A percentile compares a stretch with the other conserved stretches of the same genome.
These are phyloP conservation scores for Pyrenula aspistea DNA, from an alignment of 495 filamentous ascomycete genomes.

Conservation along the genomic window DNA sequence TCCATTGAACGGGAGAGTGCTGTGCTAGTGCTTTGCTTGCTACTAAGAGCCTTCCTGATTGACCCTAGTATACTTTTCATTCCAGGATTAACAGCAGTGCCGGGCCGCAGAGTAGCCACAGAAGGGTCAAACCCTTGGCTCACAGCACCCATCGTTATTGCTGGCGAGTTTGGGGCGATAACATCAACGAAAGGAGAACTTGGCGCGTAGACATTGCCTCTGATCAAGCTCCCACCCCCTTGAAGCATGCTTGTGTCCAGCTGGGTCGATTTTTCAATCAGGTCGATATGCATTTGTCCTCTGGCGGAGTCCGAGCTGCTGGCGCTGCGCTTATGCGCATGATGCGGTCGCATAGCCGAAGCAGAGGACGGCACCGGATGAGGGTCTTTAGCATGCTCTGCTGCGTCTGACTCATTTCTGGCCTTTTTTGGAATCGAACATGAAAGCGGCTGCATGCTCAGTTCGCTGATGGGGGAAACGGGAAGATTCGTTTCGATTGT, in stretches of 20 bases:
- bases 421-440: constrained; percentile 70
- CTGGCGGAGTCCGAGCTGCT: constrained; percentile 82
- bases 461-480: constrained; percentile 37
- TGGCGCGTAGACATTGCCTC: constrained; percentile 68
- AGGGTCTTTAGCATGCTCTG: constrained; percentile 35
- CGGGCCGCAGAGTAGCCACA: not conserved
- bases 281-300: constrained; percentile 27
- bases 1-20: constrained; percentile 27
- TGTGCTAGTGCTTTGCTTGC: constrained; percentile 37
- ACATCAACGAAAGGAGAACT: constrained; percentile 64
- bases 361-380: constrained; percentile 42
- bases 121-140: constrained; percentile 15
- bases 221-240: constrained; percentile 72
- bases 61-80: constrained; percentile 81
- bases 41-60: constrained; percentile 78
- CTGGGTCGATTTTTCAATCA: constrained; percentile 24
- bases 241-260: constrained; percentile 38
- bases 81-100: constrained; percentile 38
- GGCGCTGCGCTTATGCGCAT: constrained; percentile 57
- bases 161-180: constrained; percentile 48
- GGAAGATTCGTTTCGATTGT: constrained; percentile 30
- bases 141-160: not conserved
- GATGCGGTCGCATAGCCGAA: constrained; percentile 25
- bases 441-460: constrained; percentile 57
- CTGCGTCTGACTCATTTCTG: constrained; percentile 31